These are phyloP conservation scores for Citrus glauca DNA, from an alignment of 345 rosid species.

Conservation along the genomic window DNA sequence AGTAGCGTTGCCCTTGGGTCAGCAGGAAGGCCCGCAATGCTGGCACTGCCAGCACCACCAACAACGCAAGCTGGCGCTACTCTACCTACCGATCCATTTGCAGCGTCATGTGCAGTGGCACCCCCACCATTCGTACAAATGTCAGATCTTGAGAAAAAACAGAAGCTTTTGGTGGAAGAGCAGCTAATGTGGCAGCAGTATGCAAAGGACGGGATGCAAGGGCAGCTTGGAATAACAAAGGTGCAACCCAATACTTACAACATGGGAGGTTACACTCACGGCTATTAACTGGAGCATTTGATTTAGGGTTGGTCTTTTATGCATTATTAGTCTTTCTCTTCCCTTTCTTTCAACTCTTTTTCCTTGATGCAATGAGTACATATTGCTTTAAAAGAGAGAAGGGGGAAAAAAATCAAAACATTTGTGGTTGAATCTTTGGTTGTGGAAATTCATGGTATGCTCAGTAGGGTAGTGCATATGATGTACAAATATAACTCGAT, in stretches of 20 bases:
- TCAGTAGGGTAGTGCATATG: neutral
- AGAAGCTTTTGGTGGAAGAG: constrained; percentile 44
- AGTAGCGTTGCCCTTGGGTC: constrained; percentile 59
- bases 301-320: neutral
- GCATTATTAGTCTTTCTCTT: neutral
- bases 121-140: constrained; percentile 59
- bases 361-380: neutral
- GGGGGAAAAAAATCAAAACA: neutral
- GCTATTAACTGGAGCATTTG: constrained; percentile 16
- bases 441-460: neutral
- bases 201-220: constrained; percentile 46
- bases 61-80: neutral
- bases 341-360: neutral
- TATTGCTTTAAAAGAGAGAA: neutral
- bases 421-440: neutral
- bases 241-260: constrained; percentile 27
- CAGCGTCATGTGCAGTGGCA: constrained; percentile 38
- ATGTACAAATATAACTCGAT: neutral
- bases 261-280: constrained; percentile 27
- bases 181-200: constrained; percentile 58
- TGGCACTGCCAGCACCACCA: constrained; percentile 52
- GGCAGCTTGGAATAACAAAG: constrained; percentile 33
- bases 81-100: constrained; percentile 40
- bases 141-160: constrained; percentile 62
- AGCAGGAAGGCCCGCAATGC: constrained; percentile 41